Evolutionary conservation across 192 early-diverging fungal species (phyloP).

Genomic region (Piromyces sp.): DNA sequence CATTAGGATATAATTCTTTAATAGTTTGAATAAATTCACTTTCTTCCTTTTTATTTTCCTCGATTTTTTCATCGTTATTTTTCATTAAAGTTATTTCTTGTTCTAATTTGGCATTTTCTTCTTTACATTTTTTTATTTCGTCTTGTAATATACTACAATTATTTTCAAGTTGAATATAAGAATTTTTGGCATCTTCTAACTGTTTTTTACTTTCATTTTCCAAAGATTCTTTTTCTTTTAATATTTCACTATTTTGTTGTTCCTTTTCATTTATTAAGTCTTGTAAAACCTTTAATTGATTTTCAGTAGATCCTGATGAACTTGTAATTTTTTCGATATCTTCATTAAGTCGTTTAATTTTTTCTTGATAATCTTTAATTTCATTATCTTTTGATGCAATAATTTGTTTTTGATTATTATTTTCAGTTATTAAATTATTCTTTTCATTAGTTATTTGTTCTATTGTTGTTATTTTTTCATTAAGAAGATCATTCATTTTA

Average conservation of each 20-base stretch:
- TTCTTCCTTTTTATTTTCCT: neutral
- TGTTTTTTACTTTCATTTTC: neutral
- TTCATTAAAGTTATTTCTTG: neutral
- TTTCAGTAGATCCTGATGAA: neutral
- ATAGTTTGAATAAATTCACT: neutral
- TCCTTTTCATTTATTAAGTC: neutral
- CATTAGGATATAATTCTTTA: neutral
- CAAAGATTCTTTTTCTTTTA: neutral
- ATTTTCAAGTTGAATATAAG: neutral
- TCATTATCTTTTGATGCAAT: neutral
- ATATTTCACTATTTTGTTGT: neutral
- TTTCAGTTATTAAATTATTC: neutral
- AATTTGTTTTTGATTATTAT: neutral
- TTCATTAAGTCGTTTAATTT: neutral
- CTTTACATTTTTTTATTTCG: neutral
- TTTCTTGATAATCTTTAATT: neutral
- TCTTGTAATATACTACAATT: neutral
- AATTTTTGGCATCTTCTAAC: neutral
- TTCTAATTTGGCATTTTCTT: neutral
- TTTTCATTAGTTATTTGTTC: neutral
- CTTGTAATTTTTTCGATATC: neutral
- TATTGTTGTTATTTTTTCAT: neutral
- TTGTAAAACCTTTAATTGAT: neutral
- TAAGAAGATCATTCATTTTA: neutral
- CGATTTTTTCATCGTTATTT: neutral